These are phyloP conservation scores for Phytophthora chlamydospora DNA, from an alignment of 352 stramenopile species.

Conservation along the genomic window DNA sequence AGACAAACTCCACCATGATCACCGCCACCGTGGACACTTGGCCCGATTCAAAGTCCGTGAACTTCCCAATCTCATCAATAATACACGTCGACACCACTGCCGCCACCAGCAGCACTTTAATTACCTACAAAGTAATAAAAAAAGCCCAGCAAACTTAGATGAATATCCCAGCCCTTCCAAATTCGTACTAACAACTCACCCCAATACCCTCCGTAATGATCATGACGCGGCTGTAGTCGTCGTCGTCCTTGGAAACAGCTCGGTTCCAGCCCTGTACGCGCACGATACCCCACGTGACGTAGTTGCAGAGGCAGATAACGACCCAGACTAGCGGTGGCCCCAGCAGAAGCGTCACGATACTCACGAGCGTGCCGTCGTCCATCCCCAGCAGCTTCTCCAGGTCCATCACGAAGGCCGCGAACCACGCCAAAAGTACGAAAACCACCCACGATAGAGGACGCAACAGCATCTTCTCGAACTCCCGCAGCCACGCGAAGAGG, in stretches of 20 bases:
- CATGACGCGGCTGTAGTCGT: conserved; percentile 88
- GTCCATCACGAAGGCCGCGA: conserved; percentile 74
- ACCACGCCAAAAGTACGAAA: conserved; percentile 78
- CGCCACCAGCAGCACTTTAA: conserved; percentile 84
- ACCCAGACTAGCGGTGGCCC: conserved; percentile 81
- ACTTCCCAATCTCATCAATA: conserved; percentile 78
- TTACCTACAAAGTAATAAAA: conserved; percentile 46
- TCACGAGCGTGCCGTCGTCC: conserved; percentile 47
- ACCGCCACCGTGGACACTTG: conserved; percentile 81
- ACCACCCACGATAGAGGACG: conserved; percentile 82
- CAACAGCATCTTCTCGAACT: conserved; percentile 87
- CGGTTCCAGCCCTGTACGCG: conserved; percentile 84
- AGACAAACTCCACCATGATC: conserved; percentile 81
- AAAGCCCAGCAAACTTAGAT: background rate
- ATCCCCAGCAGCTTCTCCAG: conserved; percentile 50
- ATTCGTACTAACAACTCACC: conserved; percentile 14
- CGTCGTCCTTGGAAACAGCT: conserved; percentile 67
- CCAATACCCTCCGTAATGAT: conserved; percentile 88
- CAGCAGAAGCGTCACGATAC: conserved; percentile 66
- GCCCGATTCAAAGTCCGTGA: conserved; percentile 82
- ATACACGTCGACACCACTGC: conserved; percentile 87
- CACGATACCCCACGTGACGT: conserved; percentile 84
- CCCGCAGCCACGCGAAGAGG: conserved; percentile 74
- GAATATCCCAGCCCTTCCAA: background rate
- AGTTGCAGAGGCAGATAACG: conserved; percentile 84